phyloP scores from a whole-genome alignment of 2,329 filamentous ascomycete species.

The Fusarium sp. region DNA sequence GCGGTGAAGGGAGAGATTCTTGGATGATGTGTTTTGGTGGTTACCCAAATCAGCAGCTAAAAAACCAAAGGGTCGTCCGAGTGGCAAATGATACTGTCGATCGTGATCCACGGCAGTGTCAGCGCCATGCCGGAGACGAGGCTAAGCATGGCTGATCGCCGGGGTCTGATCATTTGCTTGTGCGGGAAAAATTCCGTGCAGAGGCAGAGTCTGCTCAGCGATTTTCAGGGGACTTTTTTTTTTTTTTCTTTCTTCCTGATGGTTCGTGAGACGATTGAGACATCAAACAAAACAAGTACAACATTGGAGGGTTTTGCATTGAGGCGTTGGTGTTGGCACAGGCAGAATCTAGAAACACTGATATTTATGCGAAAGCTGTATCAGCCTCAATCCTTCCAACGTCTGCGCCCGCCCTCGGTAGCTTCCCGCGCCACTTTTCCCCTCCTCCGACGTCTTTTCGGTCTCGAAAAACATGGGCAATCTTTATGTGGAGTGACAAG shows the following conservation, averaged over 20 bases:
- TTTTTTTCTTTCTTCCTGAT: background rate
- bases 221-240: background rate
- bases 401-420: slow-evolving; percentile 6
- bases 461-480: slow-evolving; percentile 30
- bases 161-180: slow-evolving; percentile 26
- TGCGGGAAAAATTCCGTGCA: slow-evolving; percentile 13
- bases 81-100: slow-evolving; percentile 36
- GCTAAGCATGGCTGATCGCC: slow-evolving; percentile 26
- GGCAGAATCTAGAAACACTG: background rate
- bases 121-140: slow-evolving; percentile 9
- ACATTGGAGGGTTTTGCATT: background rate
- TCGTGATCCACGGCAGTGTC: slow-evolving; percentile 20
- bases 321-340: background rate
- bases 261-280: background rate
- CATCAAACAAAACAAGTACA: slow-evolving; percentile 9
- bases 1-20: slow-evolving; percentile 16
- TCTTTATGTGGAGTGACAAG: slow-evolving; percentile 6
- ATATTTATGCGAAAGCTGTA: background rate
- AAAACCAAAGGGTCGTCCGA: slow-evolving; percentile 26
- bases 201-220: slow-evolving; percentile 14
- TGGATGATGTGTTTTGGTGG: slow-evolving; percentile 19
- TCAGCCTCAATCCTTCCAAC: slow-evolving; percentile 5
- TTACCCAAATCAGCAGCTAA: slow-evolving; percentile 25
- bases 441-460: slow-evolving; percentile 22
- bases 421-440: slow-evolving; percentile 29